Conservation (phyloP, 1,139 yeast species). For the Suhomyces kunorum region DNA sequence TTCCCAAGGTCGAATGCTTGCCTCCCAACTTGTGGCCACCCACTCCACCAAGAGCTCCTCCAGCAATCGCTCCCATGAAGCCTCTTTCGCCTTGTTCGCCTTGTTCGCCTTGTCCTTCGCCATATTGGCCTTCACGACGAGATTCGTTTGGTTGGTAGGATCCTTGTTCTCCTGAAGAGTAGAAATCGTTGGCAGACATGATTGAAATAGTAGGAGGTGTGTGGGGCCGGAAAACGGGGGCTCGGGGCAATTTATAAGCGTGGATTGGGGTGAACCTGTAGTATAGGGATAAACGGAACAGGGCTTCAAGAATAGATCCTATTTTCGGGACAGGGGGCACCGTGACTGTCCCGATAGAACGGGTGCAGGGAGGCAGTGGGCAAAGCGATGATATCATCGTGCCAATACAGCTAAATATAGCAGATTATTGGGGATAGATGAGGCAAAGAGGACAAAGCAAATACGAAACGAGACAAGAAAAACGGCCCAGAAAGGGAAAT, state of each 20-base stretch:
- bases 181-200: slow-evolving; percentile 68
- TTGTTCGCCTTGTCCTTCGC: slow-evolving; percentile 23
- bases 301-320: neutral
- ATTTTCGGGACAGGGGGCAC: neutral
- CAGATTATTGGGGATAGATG: no score
- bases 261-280: neutral
- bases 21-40: slow-evolving; percentile 48
- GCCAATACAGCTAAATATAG: no score
- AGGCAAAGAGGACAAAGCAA: no score
- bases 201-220: neutral
- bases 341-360: neutral
- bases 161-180: slow-evolving; percentile 51
- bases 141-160: slow-evolving; percentile 26
- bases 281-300: no score
- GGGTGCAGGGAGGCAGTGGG: neutral
- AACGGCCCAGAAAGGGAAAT: no score
- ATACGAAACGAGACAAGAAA: no score
- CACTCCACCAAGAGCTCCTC: slow-evolving; percentile 62
- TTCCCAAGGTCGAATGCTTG: slow-evolving; percentile 53
- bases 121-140: slow-evolving; percentile 6
- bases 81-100: slow-evolving; percentile 56
- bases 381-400: neutral
- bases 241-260: neutral
- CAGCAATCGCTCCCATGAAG: slow-evolving; percentile 52
- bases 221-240: neutral